Evolutionary conservation across 345 rosid genomes (phyloP).

Genomic region (Eucalyptus polyanthemos): DNA sequence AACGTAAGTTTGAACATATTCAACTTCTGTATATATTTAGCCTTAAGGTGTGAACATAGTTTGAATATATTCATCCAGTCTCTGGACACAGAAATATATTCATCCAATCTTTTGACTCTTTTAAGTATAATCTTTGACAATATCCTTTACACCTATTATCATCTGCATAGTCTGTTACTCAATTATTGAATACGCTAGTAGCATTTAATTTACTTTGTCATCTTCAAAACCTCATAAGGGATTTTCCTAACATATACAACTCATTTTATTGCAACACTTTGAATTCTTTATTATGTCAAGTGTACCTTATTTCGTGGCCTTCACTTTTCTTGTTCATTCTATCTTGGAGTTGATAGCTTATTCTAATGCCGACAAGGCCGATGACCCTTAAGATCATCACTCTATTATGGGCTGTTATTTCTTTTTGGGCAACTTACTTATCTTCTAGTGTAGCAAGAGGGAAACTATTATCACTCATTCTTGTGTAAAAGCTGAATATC

Average conservation of each 20-base stretch:
- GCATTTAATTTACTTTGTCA: too few relatives aligned
- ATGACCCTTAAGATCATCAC: not conserved
- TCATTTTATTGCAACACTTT: not conserved
- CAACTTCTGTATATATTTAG: too few relatives aligned
- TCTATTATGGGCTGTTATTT: not conserved
- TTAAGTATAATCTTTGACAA: too few relatives aligned
- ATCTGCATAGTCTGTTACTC: too few relatives aligned
- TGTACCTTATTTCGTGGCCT: not conserved
- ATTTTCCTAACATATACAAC: not conserved
- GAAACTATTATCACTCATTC: not conserved
- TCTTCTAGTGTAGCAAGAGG: not conserved
- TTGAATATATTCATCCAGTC: too few relatives aligned
- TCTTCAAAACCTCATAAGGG: too few relatives aligned
- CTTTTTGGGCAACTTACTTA: not conserved
- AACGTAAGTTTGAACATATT: too few relatives aligned
- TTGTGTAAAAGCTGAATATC: not conserved
- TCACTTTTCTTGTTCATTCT: not conserved
- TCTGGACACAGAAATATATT: too few relatives aligned
- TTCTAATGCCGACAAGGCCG: not conserved
- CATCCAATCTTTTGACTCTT: too few relatives aligned
- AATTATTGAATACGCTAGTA: too few relatives aligned
- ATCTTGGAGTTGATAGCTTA: not conserved
- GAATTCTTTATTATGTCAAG: not conserved
- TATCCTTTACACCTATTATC: too few relatives aligned
- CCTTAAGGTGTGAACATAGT: too few relatives aligned